A percentile compares a stretch with the other conserved stretches of the same genome.
phyloP scores from a whole-genome alignment of 345 rosid genomes.

The Salix brachista region DNA sequence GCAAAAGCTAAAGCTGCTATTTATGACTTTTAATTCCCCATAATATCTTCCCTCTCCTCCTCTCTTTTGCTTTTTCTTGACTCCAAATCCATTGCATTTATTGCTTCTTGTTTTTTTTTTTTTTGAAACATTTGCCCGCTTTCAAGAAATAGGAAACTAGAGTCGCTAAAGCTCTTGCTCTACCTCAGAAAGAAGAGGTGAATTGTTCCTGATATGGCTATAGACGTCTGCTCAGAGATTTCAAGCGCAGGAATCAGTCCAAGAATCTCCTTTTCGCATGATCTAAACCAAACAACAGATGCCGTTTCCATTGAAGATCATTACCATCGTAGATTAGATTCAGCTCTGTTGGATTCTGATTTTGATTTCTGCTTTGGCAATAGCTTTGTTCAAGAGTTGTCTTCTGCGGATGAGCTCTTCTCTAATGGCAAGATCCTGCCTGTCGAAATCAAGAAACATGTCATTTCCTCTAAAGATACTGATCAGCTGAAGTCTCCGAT shows the following conservation, averaged over 20 bases:
- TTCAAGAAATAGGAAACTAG: constrained; percentile 3
- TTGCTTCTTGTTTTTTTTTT: background rate
- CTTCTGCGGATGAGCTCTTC: constrained; percentile 88
- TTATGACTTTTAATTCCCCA: constrained; percentile 44
- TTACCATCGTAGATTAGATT: constrained; percentile 37
- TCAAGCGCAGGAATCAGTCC: constrained; percentile 59
- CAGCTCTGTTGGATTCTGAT: constrained; percentile 54
- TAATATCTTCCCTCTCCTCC: background rate
- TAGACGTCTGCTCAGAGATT: constrained; percentile 71
- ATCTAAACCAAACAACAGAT: constrained; percentile 44
- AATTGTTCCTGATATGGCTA: constrained; percentile 46
- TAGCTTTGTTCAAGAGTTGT: constrained; percentile 44
- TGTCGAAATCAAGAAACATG: constrained; percentile 48
- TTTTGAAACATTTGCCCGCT: constrained; percentile 35
- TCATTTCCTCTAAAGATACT: background rate
- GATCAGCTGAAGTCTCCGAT: constrained; percentile 22
- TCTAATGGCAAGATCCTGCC: constrained; percentile 82
- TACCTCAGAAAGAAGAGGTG: background rate
- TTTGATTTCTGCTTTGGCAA: constrained; percentile 59
- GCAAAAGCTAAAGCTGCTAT: constrained; percentile 43
- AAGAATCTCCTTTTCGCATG: constrained; percentile 69
- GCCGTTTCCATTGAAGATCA: constrained; percentile 23
- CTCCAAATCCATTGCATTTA: constrained; percentile 22
- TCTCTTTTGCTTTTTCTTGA: constrained; percentile 15
- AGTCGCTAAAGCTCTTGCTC: background rate